A percentile compares a stretch with the other conserved stretches of the same genome.
phyloP scores from a whole-genome alignment of 331 rosid species.

The Quercus tomentella region DNA sequence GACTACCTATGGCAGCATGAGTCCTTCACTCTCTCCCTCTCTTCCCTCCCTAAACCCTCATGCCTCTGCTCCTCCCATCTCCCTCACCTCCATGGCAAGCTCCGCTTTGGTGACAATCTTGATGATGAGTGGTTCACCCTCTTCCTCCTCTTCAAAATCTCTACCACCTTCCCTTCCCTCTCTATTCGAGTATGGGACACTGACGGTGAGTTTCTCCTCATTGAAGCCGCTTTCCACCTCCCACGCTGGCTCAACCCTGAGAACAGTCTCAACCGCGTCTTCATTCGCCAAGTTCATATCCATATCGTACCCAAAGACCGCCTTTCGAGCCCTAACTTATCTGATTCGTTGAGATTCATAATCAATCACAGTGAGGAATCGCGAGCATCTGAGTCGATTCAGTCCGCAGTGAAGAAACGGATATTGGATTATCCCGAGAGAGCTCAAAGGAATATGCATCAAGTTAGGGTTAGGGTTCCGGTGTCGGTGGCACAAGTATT shows the following conservation, averaged over 20 bases:
- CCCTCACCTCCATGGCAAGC: constrained; percentile 88
- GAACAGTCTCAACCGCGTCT: constrained; percentile 62
- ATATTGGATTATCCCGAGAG: constrained; percentile 65
- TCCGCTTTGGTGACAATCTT: constrained; percentile 84
- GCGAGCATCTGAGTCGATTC: constrained; percentile 55
- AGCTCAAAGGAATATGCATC: constrained; percentile 55
- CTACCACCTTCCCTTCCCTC: constrained; percentile 52
- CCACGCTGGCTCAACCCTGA: constrained; percentile 98
- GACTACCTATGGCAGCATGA: constrained; percentile 92
- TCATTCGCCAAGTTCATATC: constrained; percentile 56
- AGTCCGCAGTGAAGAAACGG: constrained; percentile 43
- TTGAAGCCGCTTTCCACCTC: constrained; percentile 90
- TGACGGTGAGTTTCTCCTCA: constrained; percentile 92
- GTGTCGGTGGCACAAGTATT: constrained; percentile 66
- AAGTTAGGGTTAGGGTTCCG: constrained; percentile 79
- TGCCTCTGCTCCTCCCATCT: constrained; percentile 54
- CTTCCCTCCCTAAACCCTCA: constrained; percentile 41
- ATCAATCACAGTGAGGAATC: constrained; percentile 27
- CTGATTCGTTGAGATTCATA: constrained; percentile 56
- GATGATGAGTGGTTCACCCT: constrained; percentile 93
- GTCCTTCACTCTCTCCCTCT: constrained; percentile 65
- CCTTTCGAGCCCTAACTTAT: constrained; percentile 42
- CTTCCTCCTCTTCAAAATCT: constrained; percentile 76
- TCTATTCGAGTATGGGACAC: constrained; percentile 84
- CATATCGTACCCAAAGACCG: constrained; percentile 53